A percentile compares a stretch with the other conserved stretches of the same genome.
Evolutionary conservation across 164 flowering plant genomes (phyloP).

Genomic region (Vitis rupestris): DNA sequence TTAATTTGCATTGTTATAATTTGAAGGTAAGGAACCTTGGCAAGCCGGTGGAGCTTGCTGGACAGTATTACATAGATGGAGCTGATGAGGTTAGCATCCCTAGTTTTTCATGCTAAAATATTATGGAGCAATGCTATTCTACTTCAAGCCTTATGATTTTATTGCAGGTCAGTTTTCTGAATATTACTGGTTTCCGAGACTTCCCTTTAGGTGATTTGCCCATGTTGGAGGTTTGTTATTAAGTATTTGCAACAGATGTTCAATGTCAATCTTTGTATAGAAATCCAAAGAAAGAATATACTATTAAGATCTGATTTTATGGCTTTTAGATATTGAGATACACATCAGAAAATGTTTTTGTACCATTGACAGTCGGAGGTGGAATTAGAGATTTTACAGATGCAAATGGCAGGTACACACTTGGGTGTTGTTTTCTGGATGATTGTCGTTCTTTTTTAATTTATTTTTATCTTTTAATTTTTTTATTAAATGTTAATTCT

Average conservation of each 20-base stretch:
- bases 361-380: slow-evolving; percentile 97
- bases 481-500: not conserved
- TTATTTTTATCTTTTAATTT: not conserved
- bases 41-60: slow-evolving; percentile 96
- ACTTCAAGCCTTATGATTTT: slow-evolving; percentile 7
- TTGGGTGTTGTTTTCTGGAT: not conserved
- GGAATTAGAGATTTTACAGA: slow-evolving; percentile 97
- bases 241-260: not conserved
- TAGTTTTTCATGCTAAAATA: too few relatives aligned
- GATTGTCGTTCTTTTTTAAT: not conserved
- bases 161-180: slow-evolving; percentile 86
- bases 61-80: slow-evolving; percentile 87
- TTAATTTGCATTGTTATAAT: slow-evolving; percentile 6
- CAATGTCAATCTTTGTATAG: not conserved
- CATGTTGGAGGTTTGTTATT: slow-evolving; percentile 79
- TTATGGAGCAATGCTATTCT: not conserved
- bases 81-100: slow-evolving; percentile 87
- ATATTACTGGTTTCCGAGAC: slow-evolving; percentile 95
- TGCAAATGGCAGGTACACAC: slow-evolving; percentile 80
- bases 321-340: slow-evolving; percentile 60
- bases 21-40: slow-evolving; percentile 94
- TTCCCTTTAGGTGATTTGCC: slow-evolving; percentile 96
- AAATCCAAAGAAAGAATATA: too few relatives aligned
- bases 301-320: not conserved
- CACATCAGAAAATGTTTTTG: slow-evolving; percentile 94